Percentiles rank a stretch among this genome's conserved stretches.
Conservation (phyloP, 176 grass and related monocot genomes). For the Zoysia japonica region DNA sequence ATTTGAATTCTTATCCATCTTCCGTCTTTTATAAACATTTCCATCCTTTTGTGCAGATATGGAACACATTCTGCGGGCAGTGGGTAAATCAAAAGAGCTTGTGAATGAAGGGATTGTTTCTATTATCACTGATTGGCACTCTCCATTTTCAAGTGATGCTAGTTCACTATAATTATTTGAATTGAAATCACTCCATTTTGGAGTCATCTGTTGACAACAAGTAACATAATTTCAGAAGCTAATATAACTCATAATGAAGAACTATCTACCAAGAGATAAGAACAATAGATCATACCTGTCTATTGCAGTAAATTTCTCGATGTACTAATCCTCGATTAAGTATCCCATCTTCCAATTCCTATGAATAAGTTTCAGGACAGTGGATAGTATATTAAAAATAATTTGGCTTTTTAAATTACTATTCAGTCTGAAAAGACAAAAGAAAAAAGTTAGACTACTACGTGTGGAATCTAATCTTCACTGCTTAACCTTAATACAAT, state of each 20-base stretch:
- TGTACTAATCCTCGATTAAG: constrained; percentile 35
- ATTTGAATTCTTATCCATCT: constrained; percentile 59
- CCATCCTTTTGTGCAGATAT: constrained; percentile 53
- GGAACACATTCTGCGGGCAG: constrained; percentile 46
- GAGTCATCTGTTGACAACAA: constrained; percentile 53
- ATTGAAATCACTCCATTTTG: constrained; percentile 52
- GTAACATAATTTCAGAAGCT: constrained; percentile 31
- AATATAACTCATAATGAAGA: constrained; percentile 25
- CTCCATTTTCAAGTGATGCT: constrained; percentile 44
- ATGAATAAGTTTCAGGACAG: constrained; percentile 20
- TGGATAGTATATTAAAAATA: constrained; percentile 19
- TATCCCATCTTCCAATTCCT: constrained; percentile 30
- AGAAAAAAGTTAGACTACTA: constrained; percentile 22
- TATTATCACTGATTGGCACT: constrained; percentile 37
- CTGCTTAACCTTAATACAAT: background rate
- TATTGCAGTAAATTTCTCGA: constrained; percentile 35
- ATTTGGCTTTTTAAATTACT: constrained; percentile 20
- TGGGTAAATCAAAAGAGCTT: constrained; percentile 40
- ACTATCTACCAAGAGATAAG: background rate
- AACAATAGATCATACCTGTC: constrained; percentile 34
- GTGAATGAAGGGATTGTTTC: constrained; percentile 31
- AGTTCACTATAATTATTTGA: constrained; percentile 39
- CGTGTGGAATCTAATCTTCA: constrained; percentile 1
- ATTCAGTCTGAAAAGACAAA: background rate
- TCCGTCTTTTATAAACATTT: constrained; percentile 64